Percentiles rank a stretch among this genome's conserved stretches.
Conservation (phyloP, 2,329 filamentous ascomycete genomes). For the Colletotrichum horii region DNA sequence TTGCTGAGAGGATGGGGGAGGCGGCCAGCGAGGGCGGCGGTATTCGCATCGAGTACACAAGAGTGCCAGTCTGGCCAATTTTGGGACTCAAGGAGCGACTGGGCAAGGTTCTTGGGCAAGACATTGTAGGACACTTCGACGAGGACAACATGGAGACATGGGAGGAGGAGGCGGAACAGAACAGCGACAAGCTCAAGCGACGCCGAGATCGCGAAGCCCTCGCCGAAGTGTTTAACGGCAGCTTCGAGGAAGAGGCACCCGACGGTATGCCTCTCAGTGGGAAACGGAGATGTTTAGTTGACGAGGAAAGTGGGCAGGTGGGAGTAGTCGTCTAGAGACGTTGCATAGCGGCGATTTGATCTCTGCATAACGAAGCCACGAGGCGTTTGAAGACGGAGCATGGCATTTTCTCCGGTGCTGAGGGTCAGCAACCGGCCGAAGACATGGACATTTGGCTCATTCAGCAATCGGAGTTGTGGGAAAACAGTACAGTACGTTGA, state of each 20-base stretch:
- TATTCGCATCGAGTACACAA: slow-evolving; percentile 51
- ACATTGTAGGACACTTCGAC: slow-evolving; percentile 50
- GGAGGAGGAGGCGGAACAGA: slow-evolving; percentile 38
- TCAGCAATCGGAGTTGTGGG: slow-evolving; percentile 3
- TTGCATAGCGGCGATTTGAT: slow-evolving; percentile 9
- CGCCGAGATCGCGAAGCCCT: slow-evolving; percentile 40
- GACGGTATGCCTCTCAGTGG: slow-evolving; percentile 33
- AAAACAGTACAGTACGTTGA: background rate
- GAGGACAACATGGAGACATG: slow-evolving; percentile 49
- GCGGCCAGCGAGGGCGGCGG: slow-evolving; percentile 35
- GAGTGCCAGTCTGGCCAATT: slow-evolving; percentile 60
- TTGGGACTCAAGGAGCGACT: slow-evolving; percentile 61
- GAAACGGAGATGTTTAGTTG: slow-evolving; percentile 41
- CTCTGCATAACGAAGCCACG: slow-evolving; percentile 20
- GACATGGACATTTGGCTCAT: background rate
- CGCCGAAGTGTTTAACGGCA: slow-evolving; percentile 42
- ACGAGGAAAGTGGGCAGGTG: slow-evolving; percentile 22
- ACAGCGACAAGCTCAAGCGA: slow-evolving; percentile 33
- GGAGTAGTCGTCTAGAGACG: slow-evolving; percentile 17
- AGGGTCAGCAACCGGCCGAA: background rate
- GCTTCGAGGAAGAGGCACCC: slow-evolving; percentile 43
- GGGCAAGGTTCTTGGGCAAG: slow-evolving; percentile 55
- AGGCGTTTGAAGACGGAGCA: slow-evolving; percentile 14
- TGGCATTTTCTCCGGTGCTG: background rate
- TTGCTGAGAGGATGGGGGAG: slow-evolving; percentile 17